Evolutionary conservation across 1,284 basidiomycete species (phyloP).

Genomic region (Athelia psychrophila): DNA sequence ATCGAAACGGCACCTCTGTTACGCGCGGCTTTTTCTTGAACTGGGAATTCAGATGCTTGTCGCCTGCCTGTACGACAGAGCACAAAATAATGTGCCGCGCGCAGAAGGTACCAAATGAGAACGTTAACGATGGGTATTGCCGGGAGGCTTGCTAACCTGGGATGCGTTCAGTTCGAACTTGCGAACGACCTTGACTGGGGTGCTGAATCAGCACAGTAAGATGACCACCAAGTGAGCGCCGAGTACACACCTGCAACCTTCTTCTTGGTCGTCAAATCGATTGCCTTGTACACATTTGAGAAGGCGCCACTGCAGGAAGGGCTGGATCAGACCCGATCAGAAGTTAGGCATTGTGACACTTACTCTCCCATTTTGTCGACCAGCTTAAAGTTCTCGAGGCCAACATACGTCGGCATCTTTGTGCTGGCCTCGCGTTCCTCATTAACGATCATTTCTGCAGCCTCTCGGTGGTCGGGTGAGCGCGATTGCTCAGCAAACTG

Average conservation of each 20-base stretch:
- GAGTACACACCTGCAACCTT: constrained; percentile 78
- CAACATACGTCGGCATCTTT: constrained; percentile 82
- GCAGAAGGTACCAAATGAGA: constrained; percentile 24
- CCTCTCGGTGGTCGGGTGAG: constrained; percentile 45
- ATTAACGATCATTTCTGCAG: constrained; percentile 73
- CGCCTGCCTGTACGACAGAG: constrained; percentile 61
- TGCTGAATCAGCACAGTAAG: constrained; percentile 9
- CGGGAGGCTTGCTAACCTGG: constrained; percentile 71
- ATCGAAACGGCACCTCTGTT: constrained; percentile 78
- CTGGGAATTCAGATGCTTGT: constrained; percentile 88
- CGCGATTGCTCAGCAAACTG: constrained; percentile 15
- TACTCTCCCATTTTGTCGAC: constrained; percentile 96
- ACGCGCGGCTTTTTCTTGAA: constrained; percentile 96
- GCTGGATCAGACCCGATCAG: constrained; percentile 12
- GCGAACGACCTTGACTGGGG: constrained; percentile 90
- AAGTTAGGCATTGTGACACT: constrained; percentile 29
- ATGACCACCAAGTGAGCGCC: constrained; percentile 7
- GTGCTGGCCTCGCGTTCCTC: constrained; percentile 74
- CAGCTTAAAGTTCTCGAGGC: constrained; percentile 81
- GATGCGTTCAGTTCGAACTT: constrained; percentile 94
- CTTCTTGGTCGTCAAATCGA: constrained; percentile 73
- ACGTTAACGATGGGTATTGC: constrained; percentile 16
- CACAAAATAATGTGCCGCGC: constrained; percentile 29
- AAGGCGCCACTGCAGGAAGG: constrained; percentile 78
- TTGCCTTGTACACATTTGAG: constrained; percentile 96